Percentiles rank a stretch among this genome's conserved stretches.
phyloP scores from a whole-genome alignment of 2,329 filamentous ascomycete genomes.

The Rhinocladiella mackenziei region DNA sequence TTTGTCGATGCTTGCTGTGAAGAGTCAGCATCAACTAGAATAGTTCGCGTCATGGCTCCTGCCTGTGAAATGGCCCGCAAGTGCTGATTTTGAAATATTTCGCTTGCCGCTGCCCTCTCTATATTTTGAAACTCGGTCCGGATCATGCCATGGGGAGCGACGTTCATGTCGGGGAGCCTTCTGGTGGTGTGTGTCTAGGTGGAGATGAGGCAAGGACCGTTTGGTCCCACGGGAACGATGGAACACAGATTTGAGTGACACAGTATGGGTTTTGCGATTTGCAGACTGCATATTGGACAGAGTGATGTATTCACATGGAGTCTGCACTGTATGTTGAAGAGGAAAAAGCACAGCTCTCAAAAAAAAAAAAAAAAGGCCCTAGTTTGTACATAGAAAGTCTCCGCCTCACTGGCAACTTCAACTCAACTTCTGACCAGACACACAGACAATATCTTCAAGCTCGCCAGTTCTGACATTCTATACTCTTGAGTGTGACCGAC shows the following conservation, averaged over 20 bases:
- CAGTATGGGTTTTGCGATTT: neutral
- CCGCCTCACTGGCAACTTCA: too few species aligned
- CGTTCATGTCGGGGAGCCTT: neutral
- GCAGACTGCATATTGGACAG: constrained; percentile 4
- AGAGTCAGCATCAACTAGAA: constrained; percentile 3
- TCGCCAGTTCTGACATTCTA: too few species aligned
- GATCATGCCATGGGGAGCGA: constrained; percentile 2
- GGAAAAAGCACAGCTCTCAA: too few species aligned
- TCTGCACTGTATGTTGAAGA: too few species aligned
- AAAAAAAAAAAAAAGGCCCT: too few species aligned
- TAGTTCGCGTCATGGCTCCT: neutral
- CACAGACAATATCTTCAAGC: too few species aligned
- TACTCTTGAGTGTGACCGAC: too few species aligned
- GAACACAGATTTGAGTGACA: constrained; percentile 5
- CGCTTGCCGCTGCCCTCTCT: constrained; percentile 5
- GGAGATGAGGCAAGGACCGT: too few species aligned
- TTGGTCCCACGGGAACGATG: constrained; percentile 5
- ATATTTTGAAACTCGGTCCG: constrained; percentile 3
- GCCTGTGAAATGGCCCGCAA: constrained; percentile 18
- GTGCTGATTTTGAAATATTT: constrained; percentile 2
- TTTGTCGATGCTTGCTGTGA: constrained; percentile 17
- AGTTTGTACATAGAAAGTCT: too few species aligned
- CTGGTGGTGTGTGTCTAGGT: neutral
- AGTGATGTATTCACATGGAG: neutral
- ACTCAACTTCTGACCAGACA: too few species aligned